Base-by-base conservation (phyloP, 116 monocot genomes). In the Iris pallida region DNA sequence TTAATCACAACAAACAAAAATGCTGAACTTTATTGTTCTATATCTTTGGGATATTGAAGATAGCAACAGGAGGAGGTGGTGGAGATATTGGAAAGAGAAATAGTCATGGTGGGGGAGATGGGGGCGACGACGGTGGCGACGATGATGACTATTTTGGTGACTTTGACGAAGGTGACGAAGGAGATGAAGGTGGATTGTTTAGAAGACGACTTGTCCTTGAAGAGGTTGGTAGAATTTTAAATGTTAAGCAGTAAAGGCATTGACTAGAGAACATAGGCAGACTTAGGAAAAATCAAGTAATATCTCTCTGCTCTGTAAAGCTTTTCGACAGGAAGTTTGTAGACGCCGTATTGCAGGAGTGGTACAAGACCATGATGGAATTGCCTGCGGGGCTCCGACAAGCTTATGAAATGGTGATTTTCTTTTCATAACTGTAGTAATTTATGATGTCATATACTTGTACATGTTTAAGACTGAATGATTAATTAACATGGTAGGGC, bases 111-210 rank as follows among this genome's bases (percentile, higher is more conserved):
- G 98, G 98, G 5, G 98, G 98, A 73, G 98, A 99, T 79, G 93
- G 98, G 0, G 98, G 98, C 18, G 98, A 99, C 76, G 98, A 99
- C 76, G 90, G 79, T 59, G 98, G 97, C 57, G 97, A 99, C 78
- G 98, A 98, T 71, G 98, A 99, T 86, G 88, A 99, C 55, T 99
- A 99, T 70, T 90, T 90, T 71, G 93, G 73, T 84, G 98, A 99
- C 67, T 99, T 99, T 79, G 98, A 99, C 80, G 98, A 99, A 57
- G 87, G 74, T 7, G 93, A 99, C 44, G 98, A 99, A 73, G 98
- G 96, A 61, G 96, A 86, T 71, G 93, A 99, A 59, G 90, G 93
- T 65, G 98, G 98, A 51, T 73, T 88, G 55, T 93, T 99, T 71
- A 90, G 98, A 76, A 83, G 86, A 59, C 80, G 98, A 13, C 61